Base-by-base conservation (phyloP, 192 early-diverging fungal genomes). In the Backusella tuberculispora region DNA sequence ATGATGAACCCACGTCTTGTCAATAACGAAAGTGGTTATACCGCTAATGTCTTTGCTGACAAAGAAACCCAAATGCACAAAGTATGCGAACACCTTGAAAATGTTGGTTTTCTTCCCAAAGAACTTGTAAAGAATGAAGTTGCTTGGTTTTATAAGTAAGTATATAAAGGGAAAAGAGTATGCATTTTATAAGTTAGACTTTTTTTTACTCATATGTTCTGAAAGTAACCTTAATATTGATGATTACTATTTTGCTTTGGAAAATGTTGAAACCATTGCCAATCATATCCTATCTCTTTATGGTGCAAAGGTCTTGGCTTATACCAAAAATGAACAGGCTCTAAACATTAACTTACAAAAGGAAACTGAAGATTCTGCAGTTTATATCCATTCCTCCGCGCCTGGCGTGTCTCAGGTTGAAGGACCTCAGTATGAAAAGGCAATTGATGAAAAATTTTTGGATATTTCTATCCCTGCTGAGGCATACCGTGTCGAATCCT, bases 281-380 rank as follows among this genome's bases (percentile, higher is more conserved):
- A 91, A 94, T 77, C 96, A 98, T 87, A 97, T 99, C 79, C 91
- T 97, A 80, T 90, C 96, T 24, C 87, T 99, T n/a, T 99, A 99
- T 76, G 97, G 93, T 77, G 93, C 97, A n/a, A 95, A 98, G 87
- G 93, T 99, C 76, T 88, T 92, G 21, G 93, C 94, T 69, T 94
- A 88, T 83, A 97, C 95, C 86, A 95, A 92, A 81, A 91, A 94
- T 82, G 90, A 97, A 77, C 85, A 86, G 38, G 85, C 73, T 5
- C 82, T 95, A 12, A 91, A 96, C 53, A 92, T 97, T 73, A 92
- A 95, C 81, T 85, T 99, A 64, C 92, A 94, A 76, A 88, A 95
- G 47, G 95, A 97, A 84, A 96, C 88, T 74, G 95, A 95, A 46
- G 90, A 92, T 66, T 90, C 91, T 71, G 95, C 96, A 50, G 93